Evolutionary conservation across 305 asterid species (phyloP).

Genomic region (Solanum aculeatissimum): DNA sequence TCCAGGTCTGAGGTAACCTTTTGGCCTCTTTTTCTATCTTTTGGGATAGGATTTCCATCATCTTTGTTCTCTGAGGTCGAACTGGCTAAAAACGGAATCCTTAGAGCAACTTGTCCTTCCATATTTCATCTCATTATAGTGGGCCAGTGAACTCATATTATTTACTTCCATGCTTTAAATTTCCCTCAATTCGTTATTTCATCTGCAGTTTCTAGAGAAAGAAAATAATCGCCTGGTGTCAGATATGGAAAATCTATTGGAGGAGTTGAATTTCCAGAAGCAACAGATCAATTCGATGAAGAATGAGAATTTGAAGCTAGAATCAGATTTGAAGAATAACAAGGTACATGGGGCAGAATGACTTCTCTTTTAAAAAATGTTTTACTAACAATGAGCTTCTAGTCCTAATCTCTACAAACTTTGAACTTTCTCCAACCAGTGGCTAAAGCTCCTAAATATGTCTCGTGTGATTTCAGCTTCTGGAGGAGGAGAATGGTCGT

Average conservation of each 20-base stretch:
- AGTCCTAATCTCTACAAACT: neutral
- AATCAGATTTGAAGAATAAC: slow-evolving; percentile 26
- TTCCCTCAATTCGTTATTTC: slow-evolving; percentile 8
- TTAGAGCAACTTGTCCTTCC: neutral
- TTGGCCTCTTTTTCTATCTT: slow-evolving; percentile 6
- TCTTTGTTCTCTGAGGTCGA: neutral
- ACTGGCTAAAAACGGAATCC: neutral
- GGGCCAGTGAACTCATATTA: neutral
- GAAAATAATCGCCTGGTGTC: slow-evolving; percentile 42
- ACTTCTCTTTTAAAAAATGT: neutral
- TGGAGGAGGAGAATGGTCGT: slow-evolving; percentile 55
- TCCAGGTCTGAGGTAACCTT: slow-evolving; percentile 64
- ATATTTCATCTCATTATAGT: neutral
- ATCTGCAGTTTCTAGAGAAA: slow-evolving; percentile 50
- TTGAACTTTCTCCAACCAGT: neutral
- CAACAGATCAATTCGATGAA: slow-evolving; percentile 34
- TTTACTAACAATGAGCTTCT: neutral
- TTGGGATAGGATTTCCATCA: neutral
- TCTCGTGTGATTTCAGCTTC: slow-evolving; percentile 25
- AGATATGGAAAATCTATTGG: slow-evolving; percentile 31
- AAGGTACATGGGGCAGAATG: slow-evolving; percentile 28
- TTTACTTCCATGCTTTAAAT: neutral
- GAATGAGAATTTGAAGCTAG: slow-evolving; percentile 40
- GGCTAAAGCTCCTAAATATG: neutral
- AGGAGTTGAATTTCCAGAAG: slow-evolving; percentile 42